Evolutionary conservation across 345 rosid species (phyloP), one percentile per base, ranked within the genome.

Genomic region (Triadica sebifera): DNA sequence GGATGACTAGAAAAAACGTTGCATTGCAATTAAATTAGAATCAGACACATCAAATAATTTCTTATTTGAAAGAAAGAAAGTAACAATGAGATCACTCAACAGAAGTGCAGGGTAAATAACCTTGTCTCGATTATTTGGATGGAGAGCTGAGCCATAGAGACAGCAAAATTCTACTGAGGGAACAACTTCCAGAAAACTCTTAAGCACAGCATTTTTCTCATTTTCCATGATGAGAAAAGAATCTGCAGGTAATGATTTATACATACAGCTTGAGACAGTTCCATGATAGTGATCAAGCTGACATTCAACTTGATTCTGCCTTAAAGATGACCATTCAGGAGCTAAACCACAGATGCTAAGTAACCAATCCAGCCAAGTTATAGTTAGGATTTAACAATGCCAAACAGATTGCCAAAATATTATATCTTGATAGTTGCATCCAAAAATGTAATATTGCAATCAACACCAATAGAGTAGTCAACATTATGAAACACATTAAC

Each of bases 161-260:
- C 97, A 91, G 71, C 97, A 91, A 78, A 92, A 94, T 45, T 91
- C 91, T 13, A 92, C 92, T 37, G 93, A 72, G 3, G 98, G 97
- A 49, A 92, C 78, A 63, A 65, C 80, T 65, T 79, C 77, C 12
- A 92, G 86, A 75, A 94, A 89, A 79, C 81, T 77, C 19, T 74
- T 72, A 59, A 92, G 86, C 77, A 86, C 88, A 25, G 74, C 75
- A 78, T 56, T 86, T 71, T 69, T 81, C 62, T 37, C 79, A 74
- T 81, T 51, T 69, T 84, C 86, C 94, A 88, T 86, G 56, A 12
- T 71, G 13, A 41, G 24, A 17, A 56, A 29, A 55, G 34, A 65
- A 46, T 56, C 39, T 67, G 70, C 37, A 25, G 57, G 38, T 57
- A 15, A 46, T 45, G 5, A 19, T 20, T 25, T 12, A 66, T 20